Conservation (phyloP, 139 green algal species). For the Coccomyxa sp. region DNA sequence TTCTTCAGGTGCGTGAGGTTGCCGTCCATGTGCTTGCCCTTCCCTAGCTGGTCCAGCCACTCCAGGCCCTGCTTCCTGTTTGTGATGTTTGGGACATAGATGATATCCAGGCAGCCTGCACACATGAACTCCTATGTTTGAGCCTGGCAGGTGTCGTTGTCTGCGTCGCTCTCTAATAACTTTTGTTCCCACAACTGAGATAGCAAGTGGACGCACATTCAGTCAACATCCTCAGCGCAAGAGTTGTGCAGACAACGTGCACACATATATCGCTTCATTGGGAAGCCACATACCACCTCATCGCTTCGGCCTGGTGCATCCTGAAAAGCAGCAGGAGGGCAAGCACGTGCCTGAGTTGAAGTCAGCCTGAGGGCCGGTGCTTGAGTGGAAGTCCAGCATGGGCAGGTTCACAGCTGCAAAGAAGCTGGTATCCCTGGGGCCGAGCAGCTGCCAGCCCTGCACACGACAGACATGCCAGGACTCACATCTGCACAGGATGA, state of each 20-base stretch:
- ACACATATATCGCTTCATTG: too few relatives aligned
- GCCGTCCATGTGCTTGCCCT: conserved; percentile 30
- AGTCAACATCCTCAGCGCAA: too few relatives aligned
- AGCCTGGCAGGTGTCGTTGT: neutral
- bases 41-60: conserved; percentile 21
- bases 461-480: neutral
- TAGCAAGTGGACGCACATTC: too few relatives aligned
- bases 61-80: conserved; percentile 15
- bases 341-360: conserved; percentile 20
- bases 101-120: conserved; percentile 29
- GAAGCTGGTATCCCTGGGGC: conserved; percentile 14
- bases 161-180: neutral
- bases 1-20: neutral
- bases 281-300: too few relatives aligned
- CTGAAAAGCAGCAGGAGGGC: too few relatives aligned
- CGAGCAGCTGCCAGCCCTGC: conserved; percentile 25
- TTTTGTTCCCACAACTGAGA: neutral
- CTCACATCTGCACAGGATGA: neutral
- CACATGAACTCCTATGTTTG: neutral
- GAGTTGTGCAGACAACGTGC: neutral
- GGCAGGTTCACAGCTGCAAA: conserved; percentile 46
- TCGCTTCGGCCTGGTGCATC: too few relatives aligned
- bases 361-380: conserved; percentile 21
- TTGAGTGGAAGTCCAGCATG: conserved; percentile 44
- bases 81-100: conserved; percentile 9